Evolutionary conservation across 2,329 filamentous ascomycete species (phyloP), one percentile per base, ranked within the genome.

Genomic region (Penicillium sp.): DNA sequence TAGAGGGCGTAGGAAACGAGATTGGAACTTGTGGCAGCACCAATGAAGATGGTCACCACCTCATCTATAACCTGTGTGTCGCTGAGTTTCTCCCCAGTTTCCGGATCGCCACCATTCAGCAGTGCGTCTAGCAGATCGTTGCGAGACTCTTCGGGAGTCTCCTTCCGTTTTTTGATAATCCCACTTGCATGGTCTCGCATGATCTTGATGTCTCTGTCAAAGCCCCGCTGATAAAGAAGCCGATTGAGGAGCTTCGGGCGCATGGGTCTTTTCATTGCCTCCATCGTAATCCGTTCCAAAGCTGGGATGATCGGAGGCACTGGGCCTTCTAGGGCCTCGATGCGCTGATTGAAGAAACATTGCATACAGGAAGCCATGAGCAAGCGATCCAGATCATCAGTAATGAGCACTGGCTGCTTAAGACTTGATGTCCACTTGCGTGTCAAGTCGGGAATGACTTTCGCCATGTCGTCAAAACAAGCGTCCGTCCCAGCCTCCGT

Each of bases 1-100:
- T 87, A 88, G 51, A 90, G 84, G 0, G 82, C 75, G 67, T 90
- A 91, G 0, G 86, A 84, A 13, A 92, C 72, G 16, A 88, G 75
- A 2, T 88, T 88, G 1, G 86, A 85, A 0, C 89, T 89, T 0
- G 90, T 92, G 66, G 91, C 89, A 61, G 90, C 88, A 1, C 87
- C 81, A 65, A 74, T 71, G 41, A 89, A 82, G 78, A 90, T 89
- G 2, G 83, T 83, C 54, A 89, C 84, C 64, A 91, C 86, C 70
- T 91, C 88, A 71, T 89, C 86, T 50, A 88, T 81, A 50, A 89
- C 82, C 59, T 85, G 83, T 10, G 83, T 82, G 4, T 89, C 83
- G 4, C 76, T 81, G 63, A 91, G 77, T 2, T 74, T 75, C 59
- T 81, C 77, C 31, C 85, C 85, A 0, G 87, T 89, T 67, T 87